These are phyloP conservation scores for Aureobasidium vineae DNA, from an alignment of 2,329 filamentous ascomycete species.

Conservation along the genomic window DNA sequence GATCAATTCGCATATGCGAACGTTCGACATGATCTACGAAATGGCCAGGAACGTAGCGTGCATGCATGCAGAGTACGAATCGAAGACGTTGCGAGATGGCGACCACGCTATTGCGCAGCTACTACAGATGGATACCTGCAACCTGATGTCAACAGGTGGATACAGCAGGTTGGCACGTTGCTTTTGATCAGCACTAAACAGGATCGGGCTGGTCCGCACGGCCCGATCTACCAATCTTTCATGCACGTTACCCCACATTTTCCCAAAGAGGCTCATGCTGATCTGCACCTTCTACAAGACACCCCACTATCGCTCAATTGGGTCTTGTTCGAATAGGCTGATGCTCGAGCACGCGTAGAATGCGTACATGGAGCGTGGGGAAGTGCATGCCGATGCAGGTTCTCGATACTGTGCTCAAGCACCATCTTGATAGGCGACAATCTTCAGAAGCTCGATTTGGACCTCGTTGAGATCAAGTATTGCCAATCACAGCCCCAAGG, in stretches of 20 bases:
- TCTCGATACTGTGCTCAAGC: not conserved
- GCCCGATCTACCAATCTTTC: slow-evolving; percentile 17
- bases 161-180: not conserved
- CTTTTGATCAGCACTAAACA: slow-evolving; percentile 18
- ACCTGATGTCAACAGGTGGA: slow-evolving; percentile 16
- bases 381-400: not conserved
- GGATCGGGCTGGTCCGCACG: slow-evolving; percentile 13
- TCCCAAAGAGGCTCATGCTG: slow-evolving; percentile 11
- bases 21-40: not conserved
- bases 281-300: not conserved
- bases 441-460: no score
- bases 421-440: not conserved
- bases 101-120: slow-evolving; percentile 18
- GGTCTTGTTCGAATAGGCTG: not conserved
- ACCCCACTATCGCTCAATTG: slow-evolving; percentile 4
- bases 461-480: not conserved
- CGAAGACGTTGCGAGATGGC: not conserved
- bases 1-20: not conserved
- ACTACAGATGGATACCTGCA: not conserved
- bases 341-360: not conserved
- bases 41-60: slow-evolving; percentile 6
- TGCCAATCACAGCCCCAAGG: not conserved
- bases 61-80: not conserved
- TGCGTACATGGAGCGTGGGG: not conserved
- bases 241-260: slow-evolving; percentile 13